Percentiles rank a stretch among this genome's conserved stretches.
phyloP scores from a whole-genome alignment of 495 filamentous ascomycete genomes.

The Lineolata rhizophorae region DNA sequence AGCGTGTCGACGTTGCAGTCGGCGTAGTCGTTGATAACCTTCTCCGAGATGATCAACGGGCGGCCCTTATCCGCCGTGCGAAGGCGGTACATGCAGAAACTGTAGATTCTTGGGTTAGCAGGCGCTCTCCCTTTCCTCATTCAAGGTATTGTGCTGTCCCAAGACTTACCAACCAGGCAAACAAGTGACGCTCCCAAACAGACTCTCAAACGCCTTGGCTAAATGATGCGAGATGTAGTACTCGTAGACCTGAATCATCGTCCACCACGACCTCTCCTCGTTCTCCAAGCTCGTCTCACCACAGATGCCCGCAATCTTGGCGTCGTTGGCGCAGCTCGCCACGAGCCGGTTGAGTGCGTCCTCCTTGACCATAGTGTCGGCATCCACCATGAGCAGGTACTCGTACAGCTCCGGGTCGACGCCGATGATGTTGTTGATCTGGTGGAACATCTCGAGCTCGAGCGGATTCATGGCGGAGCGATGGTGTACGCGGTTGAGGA shows the following conservation, averaged over 20 bases:
- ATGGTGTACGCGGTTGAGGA: conserved; percentile 95
- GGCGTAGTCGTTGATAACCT: conserved; percentile 68
- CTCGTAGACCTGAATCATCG: conserved; percentile 99
- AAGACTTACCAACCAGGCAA: conserved; percentile 84
- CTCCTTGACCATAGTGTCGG: conserved; percentile 84
- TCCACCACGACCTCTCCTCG: conserved; percentile 88
- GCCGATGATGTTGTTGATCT: conserved; percentile 97
- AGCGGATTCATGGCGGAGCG: conserved; percentile 82
- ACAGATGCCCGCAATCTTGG: conserved; percentile 92
- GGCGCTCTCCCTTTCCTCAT: conserved; percentile 1
- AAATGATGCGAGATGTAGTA: conserved; percentile 95
- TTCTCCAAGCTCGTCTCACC: conserved; percentile 94
- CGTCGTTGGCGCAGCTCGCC: conserved; percentile 78
- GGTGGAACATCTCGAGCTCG: conserved; percentile 94
- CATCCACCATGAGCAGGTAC: conserved; percentile 93
- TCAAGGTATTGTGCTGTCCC: background rate
- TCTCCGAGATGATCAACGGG: conserved; percentile 78
- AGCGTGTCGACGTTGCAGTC: conserved; percentile 79
- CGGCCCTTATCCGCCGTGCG: conserved; percentile 80
- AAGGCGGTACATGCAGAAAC: conserved; percentile 97
- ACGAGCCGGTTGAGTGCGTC: conserved; percentile 86
- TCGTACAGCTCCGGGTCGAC: conserved; percentile 96
- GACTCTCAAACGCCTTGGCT: conserved; percentile 81
- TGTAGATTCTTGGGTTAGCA: conserved; percentile 27
- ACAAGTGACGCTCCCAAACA: conserved; percentile 92